Evolutionary conservation across 2,329 filamentous ascomycete species (phyloP).

Genomic region (Aspergillus aculeatus): DNA sequence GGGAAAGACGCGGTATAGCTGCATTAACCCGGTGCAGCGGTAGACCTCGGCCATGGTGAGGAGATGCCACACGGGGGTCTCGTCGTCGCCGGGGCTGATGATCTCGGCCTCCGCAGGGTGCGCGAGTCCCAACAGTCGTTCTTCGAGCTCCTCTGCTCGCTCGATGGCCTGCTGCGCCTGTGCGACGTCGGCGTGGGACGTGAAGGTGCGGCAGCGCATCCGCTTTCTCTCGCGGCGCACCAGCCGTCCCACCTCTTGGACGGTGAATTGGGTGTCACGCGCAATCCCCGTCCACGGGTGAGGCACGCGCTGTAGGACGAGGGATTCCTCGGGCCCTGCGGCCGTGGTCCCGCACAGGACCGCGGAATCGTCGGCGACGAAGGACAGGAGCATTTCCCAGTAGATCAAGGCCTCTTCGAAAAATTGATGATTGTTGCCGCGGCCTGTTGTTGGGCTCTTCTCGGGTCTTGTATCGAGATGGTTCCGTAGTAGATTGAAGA

Average conservation of each 20-base stretch:
- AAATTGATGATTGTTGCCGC: constrained; percentile 50
- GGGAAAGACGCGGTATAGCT: constrained; percentile 56
- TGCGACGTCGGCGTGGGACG: constrained; percentile 35
- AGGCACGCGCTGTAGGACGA: constrained; percentile 36
- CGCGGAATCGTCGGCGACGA: constrained; percentile 46
- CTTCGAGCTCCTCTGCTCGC: constrained; percentile 45
- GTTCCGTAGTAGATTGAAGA: constrained; percentile 45
- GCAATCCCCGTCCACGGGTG: constrained; percentile 43
- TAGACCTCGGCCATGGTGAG: constrained; percentile 55
- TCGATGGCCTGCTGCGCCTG: constrained; percentile 37
- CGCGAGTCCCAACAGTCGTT: constrained; percentile 48
- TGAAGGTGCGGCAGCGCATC: constrained; percentile 36
- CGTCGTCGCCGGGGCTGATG: constrained; percentile 52
- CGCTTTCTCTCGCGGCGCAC: constrained; percentile 38
- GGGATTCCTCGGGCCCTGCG: constrained; percentile 25
- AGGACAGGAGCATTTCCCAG: constrained; percentile 60
- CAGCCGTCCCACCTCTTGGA: constrained; percentile 48
- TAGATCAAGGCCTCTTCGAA: constrained; percentile 58
- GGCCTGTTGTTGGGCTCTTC: constrained; percentile 17
- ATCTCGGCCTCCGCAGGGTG: constrained; percentile 50
- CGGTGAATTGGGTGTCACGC: constrained; percentile 36
- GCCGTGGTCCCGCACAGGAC: constrained; percentile 23
- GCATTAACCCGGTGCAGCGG: constrained; percentile 53
- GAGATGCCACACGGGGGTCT: constrained; percentile 55
- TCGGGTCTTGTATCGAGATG: constrained; percentile 45